phyloP scores from a whole-genome alignment of 352 stramenopile genomes.

The Halophytophthora polymorphica region DNA sequence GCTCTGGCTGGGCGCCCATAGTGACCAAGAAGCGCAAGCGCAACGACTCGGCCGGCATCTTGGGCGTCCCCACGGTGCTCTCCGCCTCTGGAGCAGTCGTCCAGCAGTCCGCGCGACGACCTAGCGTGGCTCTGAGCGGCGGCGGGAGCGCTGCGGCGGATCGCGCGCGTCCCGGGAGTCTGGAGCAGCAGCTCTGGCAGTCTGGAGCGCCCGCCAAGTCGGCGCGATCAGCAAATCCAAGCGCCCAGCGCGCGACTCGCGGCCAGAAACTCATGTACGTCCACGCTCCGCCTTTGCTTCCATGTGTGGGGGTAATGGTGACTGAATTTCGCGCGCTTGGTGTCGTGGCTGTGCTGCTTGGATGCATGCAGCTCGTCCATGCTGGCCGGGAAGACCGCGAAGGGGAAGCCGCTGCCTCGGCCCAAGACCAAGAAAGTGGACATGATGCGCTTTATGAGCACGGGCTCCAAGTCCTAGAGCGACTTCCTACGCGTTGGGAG shows the following conservation, averaged over 20 bases:
- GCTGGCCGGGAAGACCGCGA: constrained; percentile 17
- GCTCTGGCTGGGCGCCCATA: constrained; percentile 31
- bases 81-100: constrained; percentile 44
- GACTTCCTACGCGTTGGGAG: too few species aligned
- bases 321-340: neutral
- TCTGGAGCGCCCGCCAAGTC: too few species aligned
- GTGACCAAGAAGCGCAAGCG: constrained; percentile 58
- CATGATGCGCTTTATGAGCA: constrained; percentile 83
- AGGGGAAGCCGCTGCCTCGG: constrained; percentile 21
- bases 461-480: constrained; percentile 17
- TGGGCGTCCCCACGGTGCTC: constrained; percentile 49
- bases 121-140: neutral
- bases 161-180: constrained; percentile 17
- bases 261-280: constrained; percentile 61
- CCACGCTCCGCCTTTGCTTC: neutral
- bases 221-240: too few species aligned
- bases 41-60: constrained; percentile 22
- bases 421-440: constrained; percentile 63
- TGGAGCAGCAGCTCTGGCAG: too few species aligned
- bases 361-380: constrained; percentile 27
- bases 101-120: constrained; percentile 20
- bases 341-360: constrained; percentile 4
- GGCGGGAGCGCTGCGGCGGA: constrained; percentile 6
- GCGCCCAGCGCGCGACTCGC: constrained; percentile 23
- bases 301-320: too few species aligned